Evolutionary conservation across 768 basidiomycete species (phyloP), one percentile per base, ranked within the genome.

Genomic region (Pilatotrama ljubarskyi): DNA sequence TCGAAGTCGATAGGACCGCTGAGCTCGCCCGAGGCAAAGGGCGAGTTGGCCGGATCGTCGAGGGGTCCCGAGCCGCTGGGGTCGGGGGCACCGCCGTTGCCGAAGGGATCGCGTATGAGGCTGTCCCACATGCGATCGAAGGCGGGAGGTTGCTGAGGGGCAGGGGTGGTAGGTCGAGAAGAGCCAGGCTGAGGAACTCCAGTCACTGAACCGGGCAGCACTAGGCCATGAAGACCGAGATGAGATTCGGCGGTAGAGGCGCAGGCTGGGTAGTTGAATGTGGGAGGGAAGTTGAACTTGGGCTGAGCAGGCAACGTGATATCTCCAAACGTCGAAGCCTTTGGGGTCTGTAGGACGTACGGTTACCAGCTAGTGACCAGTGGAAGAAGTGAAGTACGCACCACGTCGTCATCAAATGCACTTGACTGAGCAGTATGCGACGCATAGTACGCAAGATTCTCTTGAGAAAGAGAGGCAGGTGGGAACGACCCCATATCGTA

Each of bases 261-360:
- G 52, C 26, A 32, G 17, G 13, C 15, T 17, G 35, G 56, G 24
- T 36, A 38, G 40, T 32, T 41, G 32, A 48, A 43, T 15, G 26
- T 18, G 55, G 50, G 38, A 24, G 56, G 37, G 58, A 54, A 58
- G 25, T 35, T 51, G 58, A 51, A 58, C 53, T 63, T 55, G 18
- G 54, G 15, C 37, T 49, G 58, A 13, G 51, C n/a, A 22, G 55
- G 58, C 46, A 55, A 20, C 3, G 57, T 11, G 52, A 44, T 53
- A 11, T 58, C 42, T 10, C 52, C 53, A 41, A 59, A 58, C 15
- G 61, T 44, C 24, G 56, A 35, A 17, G 54, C 43, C 51, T 54
- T 57, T 1, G 52, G 61, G 13, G 50, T 54, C 54, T 62, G 46
- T 62, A 40, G 5, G 9, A 24, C 3, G 18, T 15, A 40, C 9